Evolutionary conservation across 169 alveolate species (phyloP), one percentile per base, ranked within the genome.

Genomic region (Theileria orientalis): DNA sequence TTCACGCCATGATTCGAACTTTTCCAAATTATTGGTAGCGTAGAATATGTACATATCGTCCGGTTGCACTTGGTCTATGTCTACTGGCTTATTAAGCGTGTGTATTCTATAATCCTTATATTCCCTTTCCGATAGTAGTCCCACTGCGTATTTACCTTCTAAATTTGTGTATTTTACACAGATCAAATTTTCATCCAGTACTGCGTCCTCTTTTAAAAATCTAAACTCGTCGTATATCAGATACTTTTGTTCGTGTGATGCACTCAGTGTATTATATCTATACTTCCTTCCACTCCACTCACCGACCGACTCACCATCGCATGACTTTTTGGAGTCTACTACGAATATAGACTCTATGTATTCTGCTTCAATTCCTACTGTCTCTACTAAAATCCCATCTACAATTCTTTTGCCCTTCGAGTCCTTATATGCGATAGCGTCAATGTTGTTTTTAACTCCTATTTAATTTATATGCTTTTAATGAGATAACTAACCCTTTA

Each of bases 371-470:
- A 19, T n/a, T 14, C 23, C 49, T 27, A 32, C 13, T 9, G 21
- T 46, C 44, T 77, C 83, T 25, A 77, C 44, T 8, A 70, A 16
- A 2, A 69, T 13, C 6, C 80, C 33, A 51, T 52, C 37, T 27
- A 69, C 74, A 21, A 40, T 29, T 8, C 33, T 29, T 16, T 69
- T 51, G 49, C 69, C 69, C 2, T 69, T 19, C 21, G 60, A 5
- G 16, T 68, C 41, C 16, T 23, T 33, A 64, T 77, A 61, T 14
- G 69, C n/a, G 9, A 63, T 60, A 13, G 82, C 74, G 6, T 29
- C 35, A 13, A 44, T 82, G 35, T 75, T 51, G 33, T 70, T 27
- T 7, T 67, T 33, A 23, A 69, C 56, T 0, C 86, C 86, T 23
- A 42, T 25, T 47, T n/a, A 47, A 47, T 27, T 47, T 47, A n/a